Evolutionary conservation across 805 yeast species (phyloP), one percentile per base, ranked within the genome.

Genomic region (Scheffersomyces ergatensis): DNA sequence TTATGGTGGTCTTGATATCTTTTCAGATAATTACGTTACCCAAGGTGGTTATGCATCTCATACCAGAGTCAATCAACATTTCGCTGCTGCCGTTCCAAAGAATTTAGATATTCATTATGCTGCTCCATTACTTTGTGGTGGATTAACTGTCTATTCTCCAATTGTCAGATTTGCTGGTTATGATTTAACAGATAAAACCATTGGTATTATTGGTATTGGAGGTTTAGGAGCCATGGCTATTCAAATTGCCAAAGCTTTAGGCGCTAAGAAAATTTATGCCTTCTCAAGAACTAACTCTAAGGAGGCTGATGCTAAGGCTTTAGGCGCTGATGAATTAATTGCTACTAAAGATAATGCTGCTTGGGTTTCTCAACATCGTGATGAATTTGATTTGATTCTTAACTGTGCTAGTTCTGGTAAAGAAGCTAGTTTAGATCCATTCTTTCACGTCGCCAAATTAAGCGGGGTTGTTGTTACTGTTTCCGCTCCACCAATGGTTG

Each of bases 141-240:
- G 81, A 29, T 62, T 76, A 42, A 77, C 81, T 4, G 78, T 72
- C 18, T 76, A 64, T 49, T 72, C 76, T 24, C 82, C 82, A 14
- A 53, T 76, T 47, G 60, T 57, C 33, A 60, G 76, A 60, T 74
- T 71, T 36, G 71, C 50, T 5, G 56, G 55, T 23, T 36, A 46
- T 24, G 45, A 51, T 39, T 49, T 43, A 36, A 45, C 19, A 9
- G 54, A 53, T 2, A 65, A 70, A 20, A 63, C 66, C 29, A 82
- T 81, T 37, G 86, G 83, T 27, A 58, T 81, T 40, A 70, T 76
- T 39, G 85, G 85, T 38, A 70, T 82, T 38, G 87, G 87, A 38
- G 86, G 86, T 21, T 69, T 82, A 40, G 86, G 86, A 35, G 82
- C 79, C 63, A 68, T 79, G 68, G 82, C 76, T 14, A 58, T 81